A percentile compares a stretch with the other conserved stretches of the same genome.
Conservation (phyloP, 441 rosid species). For the Jatropha podagrica region DNA sequence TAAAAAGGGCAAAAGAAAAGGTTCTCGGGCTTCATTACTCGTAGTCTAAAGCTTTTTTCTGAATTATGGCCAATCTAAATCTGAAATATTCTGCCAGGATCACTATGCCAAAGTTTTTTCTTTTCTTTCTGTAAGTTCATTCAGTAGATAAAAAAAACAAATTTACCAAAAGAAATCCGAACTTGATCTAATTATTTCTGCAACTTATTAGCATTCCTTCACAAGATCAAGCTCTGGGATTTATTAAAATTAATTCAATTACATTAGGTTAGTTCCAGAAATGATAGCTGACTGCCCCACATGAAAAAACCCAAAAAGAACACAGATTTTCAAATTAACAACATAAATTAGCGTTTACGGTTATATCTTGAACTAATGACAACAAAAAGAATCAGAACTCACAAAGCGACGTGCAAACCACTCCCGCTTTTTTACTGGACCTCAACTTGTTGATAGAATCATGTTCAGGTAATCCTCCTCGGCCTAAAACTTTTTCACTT, state of each 20-base stretch:
- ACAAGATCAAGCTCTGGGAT: not conserved
- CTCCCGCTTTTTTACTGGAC: not conserved
- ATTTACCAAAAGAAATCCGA: not conserved
- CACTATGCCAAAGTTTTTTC: not conserved
- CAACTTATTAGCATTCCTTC: not conserved
- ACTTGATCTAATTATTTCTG: not conserved
- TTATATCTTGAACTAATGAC: not conserved
- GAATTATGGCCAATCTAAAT: not conserved
- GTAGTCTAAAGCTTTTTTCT: not conserved
- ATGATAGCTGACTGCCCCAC: not conserved
- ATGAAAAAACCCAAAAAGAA: not conserved
- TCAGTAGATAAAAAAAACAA: not conserved
- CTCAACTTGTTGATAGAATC: not conserved
- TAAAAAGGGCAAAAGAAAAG: too few relatives aligned
- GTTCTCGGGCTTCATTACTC: not conserved
- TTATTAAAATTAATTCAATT: not conserved
- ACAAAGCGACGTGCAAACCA: not conserved
- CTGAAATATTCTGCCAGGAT: not conserved
- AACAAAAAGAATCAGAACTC: not conserved
- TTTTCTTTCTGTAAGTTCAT: too few relatives aligned
- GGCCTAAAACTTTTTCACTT: slow-evolving; percentile 52
- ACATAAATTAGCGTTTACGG: too few relatives aligned
- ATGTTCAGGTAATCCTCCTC: not conserved
- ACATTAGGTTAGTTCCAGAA: not conserved
- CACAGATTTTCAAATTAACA: not conserved